Evolutionary conservation across 1,139 yeast genomes (phyloP).

Genomic region (Chernovozyma sophiae-reginae): DNA sequence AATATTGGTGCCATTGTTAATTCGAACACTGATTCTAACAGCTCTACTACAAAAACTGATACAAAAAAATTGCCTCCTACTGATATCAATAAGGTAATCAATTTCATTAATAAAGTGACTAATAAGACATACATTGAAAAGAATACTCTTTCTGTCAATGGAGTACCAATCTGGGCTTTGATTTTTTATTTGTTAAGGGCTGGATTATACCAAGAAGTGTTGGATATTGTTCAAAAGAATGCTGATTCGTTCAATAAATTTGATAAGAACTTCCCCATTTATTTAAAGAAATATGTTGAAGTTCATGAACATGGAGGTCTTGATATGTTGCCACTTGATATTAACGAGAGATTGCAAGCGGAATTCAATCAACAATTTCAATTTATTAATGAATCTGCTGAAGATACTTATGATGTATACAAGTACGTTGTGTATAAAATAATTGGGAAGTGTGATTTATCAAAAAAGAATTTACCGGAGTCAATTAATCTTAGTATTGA

Average conservation of each 20-base stretch:
- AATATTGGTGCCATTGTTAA: neutral
- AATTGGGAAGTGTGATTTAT: slow-evolving; percentile 84
- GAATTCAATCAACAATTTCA: slow-evolving; percentile 88
- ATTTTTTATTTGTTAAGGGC: slow-evolving; percentile 80
- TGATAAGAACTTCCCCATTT: slow-evolving; percentile 80
- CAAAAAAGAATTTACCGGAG: slow-evolving; percentile 70
- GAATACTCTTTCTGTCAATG: slow-evolving; percentile 55
- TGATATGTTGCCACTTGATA: slow-evolving; percentile 52
- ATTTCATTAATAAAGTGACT: slow-evolving; percentile 55
- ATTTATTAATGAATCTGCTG: slow-evolving; percentile 43
- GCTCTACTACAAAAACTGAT: slow-evolving; percentile 13
- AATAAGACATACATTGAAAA: slow-evolving; percentile 18
- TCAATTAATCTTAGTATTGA: slow-evolving; percentile 75
- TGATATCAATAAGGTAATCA: slow-evolving; percentile 63
- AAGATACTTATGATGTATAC: slow-evolving; percentile 71
- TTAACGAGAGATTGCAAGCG: slow-evolving; percentile 65
- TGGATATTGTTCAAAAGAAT: slow-evolving; percentile 35
- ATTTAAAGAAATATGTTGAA: slow-evolving; percentile 67
- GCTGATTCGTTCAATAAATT: slow-evolving; percentile 66
- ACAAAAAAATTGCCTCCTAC: slow-evolving; percentile 60
- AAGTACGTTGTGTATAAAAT: slow-evolving; percentile 88
- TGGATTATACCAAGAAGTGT: slow-evolving; percentile 77
- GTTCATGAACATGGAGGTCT: slow-evolving; percentile 35
- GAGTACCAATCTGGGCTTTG: slow-evolving; percentile 89
- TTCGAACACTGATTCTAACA: neutral